These are phyloP conservation scores for Stachybotrys echinatus DNA, from an alignment of 2,329 filamentous ascomycete species.

Conservation along the genomic window DNA sequence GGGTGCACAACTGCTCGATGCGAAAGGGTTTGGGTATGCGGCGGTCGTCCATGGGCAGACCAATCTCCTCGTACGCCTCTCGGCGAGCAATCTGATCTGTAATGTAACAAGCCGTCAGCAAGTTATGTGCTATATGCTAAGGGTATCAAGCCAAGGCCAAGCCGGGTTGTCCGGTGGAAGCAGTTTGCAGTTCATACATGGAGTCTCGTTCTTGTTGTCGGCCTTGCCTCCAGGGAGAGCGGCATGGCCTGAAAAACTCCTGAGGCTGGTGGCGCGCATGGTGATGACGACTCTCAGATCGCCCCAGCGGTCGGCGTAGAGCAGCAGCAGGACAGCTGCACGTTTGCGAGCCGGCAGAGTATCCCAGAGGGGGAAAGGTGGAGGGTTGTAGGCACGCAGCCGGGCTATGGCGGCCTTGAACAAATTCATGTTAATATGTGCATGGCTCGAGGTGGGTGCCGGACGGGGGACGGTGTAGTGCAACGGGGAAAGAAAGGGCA, in stretches of 20 bases:
- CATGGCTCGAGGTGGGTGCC: not conserved
- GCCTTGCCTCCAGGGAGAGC: conserved; percentile 79
- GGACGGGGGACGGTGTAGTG: no score
- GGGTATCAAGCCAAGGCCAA: not conserved
- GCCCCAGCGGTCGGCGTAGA: conserved; percentile 79
- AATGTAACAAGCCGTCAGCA: not conserved
- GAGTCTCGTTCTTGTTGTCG: conserved; percentile 51
- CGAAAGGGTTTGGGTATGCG: conserved; percentile 71
- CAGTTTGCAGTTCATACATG: conserved; percentile 40
- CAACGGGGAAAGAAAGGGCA: not conserved
- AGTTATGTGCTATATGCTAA: not conserved
- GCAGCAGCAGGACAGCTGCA: conserved; percentile 80
- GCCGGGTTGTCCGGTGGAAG: not conserved
- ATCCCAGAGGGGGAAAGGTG: conserved; percentile 58
- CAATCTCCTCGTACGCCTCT: conserved; percentile 91
- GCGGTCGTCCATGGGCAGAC: conserved; percentile 66
- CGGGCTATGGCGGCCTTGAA: conserved; percentile 54
- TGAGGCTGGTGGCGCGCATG: conserved; percentile 58
- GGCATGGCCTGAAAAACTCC: conserved; percentile 76
- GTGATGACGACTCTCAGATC: conserved; percentile 70
- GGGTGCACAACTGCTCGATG: conserved; percentile 81
- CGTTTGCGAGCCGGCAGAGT: conserved; percentile 58
- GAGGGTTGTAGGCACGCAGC: conserved; percentile 55
- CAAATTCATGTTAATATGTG: not conserved
- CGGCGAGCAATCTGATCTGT: conserved; percentile 76